These are phyloP conservation scores for Myxozyma vanderwaltii DNA, from an alignment of 805 yeast species.

Conservation along the genomic window DNA sequence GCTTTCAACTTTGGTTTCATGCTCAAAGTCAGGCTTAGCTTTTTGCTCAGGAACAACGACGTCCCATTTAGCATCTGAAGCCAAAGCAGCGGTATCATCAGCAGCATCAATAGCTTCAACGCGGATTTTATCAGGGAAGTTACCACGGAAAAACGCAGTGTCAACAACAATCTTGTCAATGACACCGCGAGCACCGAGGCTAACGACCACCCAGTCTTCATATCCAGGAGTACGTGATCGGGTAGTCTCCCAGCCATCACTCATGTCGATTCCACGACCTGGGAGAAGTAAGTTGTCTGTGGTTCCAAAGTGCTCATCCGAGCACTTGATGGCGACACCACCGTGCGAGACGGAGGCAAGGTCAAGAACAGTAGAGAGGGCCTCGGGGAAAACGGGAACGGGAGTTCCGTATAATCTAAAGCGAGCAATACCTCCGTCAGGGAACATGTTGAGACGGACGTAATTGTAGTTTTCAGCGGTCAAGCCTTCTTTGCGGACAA, in stretches of 20 bases:
- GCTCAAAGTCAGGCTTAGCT: constrained; percentile 85
- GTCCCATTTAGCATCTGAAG: constrained; percentile 58
- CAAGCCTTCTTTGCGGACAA: constrained; percentile 56
- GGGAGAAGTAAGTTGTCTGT: constrained; percentile 88
- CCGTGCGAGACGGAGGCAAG: constrained; percentile 83
- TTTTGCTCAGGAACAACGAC: constrained; percentile 65
- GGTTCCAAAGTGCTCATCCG: constrained; percentile 94
- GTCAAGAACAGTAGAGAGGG: constrained; percentile 55
- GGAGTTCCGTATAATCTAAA: constrained; percentile 88
- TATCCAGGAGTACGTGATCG: constrained; percentile 84
- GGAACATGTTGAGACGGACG: constrained; percentile 85
- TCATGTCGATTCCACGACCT: constrained; percentile 94
- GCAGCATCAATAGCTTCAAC: constrained; percentile 61
- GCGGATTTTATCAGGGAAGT: constrained; percentile 80
- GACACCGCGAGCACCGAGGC: constrained; percentile 66
- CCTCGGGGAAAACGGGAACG: constrained; percentile 64
- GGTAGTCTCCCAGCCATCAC: constrained; percentile 98
- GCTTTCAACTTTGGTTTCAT: constrained; percentile 48
- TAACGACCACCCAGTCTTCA: constrained; percentile 86
- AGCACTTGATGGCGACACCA: constrained; percentile 78
- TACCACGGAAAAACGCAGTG: constrained; percentile 93
- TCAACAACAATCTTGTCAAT: constrained; percentile 70
- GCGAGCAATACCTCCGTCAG: constrained; percentile 97
- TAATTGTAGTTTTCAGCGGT: constrained; percentile 74
- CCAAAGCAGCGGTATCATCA: constrained; percentile 45